Base-by-base conservation (phyloP, 2,329 filamentous ascomycete species). In the Sporothrix brasiliensis region DNA sequence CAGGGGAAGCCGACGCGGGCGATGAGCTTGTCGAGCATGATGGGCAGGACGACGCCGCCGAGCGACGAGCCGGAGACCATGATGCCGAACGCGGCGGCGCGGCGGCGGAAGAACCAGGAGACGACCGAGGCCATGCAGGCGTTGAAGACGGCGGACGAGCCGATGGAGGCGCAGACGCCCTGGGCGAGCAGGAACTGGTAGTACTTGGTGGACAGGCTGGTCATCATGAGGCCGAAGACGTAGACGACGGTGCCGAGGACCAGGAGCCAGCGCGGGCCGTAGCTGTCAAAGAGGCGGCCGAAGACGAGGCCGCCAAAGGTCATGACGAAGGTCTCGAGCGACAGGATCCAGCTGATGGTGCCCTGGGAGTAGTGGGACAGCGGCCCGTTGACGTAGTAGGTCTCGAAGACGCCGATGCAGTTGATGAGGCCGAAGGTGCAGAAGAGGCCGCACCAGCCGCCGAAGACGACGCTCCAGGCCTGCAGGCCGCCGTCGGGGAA, bases 151-250 rank as follows among this genome's bases (percentile, higher is more conserved):
- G 77, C 80, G 21, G 77, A 75, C 71, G 77, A 77, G 19, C 78
- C 80, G 19, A 81, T 69, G 21, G 77, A 74, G 47, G 73, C 73
- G 24, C 79, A 75, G 44, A 82, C 67, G 39, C 76, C 76, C 74
- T 82, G 80, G 19, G 79, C 76, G 4, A 82, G 78, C 71, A 82
- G 74, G 74, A 81, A 77, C 74, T 82, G 80, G 74, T 80, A 82
- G 76, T 79, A 82, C 73, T 79, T 50, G 53, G 75, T 76, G 11
- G 75, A 76, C 21, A 89, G 79, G 50, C 83, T 85, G 1, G 85
- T 83, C 85, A 89, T 87, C 86, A 90, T 89, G 11, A 89, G 76
- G 4, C 85, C 84, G 69, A 89, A 84, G 41, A 87, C 79, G 74
- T 87, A 84, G 61, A 86, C 75, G 52, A 87, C 76, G 1, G 83